Conservation (phyloP, 2,329 filamentous ascomycete genomes). For the Corniculantispora saksenae region DNA sequence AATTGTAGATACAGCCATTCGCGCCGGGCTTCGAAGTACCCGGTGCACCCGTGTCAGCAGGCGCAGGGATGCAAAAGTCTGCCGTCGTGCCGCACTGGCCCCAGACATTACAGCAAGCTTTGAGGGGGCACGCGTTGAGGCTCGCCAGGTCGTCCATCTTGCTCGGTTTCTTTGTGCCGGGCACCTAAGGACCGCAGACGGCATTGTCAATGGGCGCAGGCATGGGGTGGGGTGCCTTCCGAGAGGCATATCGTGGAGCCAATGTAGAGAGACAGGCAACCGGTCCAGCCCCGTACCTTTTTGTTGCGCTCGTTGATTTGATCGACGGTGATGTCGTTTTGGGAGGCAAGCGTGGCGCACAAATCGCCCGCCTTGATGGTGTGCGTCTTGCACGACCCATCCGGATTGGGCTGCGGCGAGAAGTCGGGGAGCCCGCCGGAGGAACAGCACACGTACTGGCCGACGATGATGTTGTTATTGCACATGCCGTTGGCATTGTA, state of each 20-base stretch:
- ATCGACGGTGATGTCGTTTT: not conserved
- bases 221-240: slow-evolving; percentile 27
- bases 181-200: slow-evolving; percentile 32
- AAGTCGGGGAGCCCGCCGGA: not conserved
- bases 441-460: slow-evolving; percentile 11
- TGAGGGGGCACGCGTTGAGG: slow-evolving; percentile 34
- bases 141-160: slow-evolving; percentile 18
- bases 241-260: slow-evolving; percentile 27
- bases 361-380: not conserved
- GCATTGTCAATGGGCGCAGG: slow-evolving; percentile 27
- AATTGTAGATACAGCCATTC: slow-evolving; percentile 33
- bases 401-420: slow-evolving; percentile 4
- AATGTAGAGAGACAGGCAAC: slow-evolving; percentile 23
- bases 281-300: slow-evolving; percentile 30
- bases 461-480: not conserved
- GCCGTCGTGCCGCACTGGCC: slow-evolving; percentile 43
- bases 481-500: not conserved
- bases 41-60: slow-evolving; percentile 35
- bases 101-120: slow-evolving; percentile 38
- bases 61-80: slow-evolving; percentile 40
- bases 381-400: slow-evolving; percentile 1
- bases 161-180: slow-evolving; percentile 19
- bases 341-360: not conserved
- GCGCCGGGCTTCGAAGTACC: slow-evolving; percentile 35
- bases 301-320: not conserved